Conservation (phyloP, 2,329 filamentous ascomycete genomes). For the Pezicula carpinea region DNA sequence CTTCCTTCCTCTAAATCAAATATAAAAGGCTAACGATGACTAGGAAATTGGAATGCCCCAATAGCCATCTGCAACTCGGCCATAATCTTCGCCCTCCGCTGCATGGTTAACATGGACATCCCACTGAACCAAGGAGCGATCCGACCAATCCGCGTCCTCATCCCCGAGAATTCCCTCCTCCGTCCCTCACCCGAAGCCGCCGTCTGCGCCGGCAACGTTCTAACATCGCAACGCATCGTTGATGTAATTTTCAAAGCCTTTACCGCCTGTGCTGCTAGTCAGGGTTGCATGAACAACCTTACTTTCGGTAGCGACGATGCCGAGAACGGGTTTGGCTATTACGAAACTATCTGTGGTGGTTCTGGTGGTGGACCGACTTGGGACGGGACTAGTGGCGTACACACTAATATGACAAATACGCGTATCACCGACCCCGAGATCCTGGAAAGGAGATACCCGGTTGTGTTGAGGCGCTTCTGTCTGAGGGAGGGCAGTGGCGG, state of each 20-base stretch:
- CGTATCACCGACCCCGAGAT: conserved; percentile 75
- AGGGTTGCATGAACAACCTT: conserved; percentile 78
- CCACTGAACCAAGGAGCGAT: conserved; percentile 81
- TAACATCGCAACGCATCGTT: conserved; percentile 72
- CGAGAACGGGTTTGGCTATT: conserved; percentile 73
- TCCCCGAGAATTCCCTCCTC: conserved; percentile 65
- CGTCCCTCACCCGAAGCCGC: conserved; percentile 69
- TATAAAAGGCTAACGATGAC: too few species aligned
- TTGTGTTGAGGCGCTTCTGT: conserved; percentile 64
- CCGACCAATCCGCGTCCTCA: conserved; percentile 64
- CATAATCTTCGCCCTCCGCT: conserved; percentile 78
- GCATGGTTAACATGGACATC: conserved; percentile 74
- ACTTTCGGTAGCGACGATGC: conserved; percentile 66
- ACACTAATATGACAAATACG: conserved; percentile 81
- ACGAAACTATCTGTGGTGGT: conserved; percentile 77
- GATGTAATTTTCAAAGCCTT: conserved; percentile 78
- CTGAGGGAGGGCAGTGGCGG: conserved; percentile 59
- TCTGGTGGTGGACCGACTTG: conserved; percentile 66
- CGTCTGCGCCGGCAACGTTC: conserved; percentile 75
- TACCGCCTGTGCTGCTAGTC: conserved; percentile 67
- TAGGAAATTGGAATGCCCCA: conserved; percentile 66
- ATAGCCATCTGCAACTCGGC: conserved; percentile 75
- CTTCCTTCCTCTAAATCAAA: too few species aligned
- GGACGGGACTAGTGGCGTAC: conserved; percentile 68
- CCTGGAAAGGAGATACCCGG: conserved; percentile 70